Conservation (phyloP, 768 basidiomycete species). For the Leccinum subtestaceum region DNA sequence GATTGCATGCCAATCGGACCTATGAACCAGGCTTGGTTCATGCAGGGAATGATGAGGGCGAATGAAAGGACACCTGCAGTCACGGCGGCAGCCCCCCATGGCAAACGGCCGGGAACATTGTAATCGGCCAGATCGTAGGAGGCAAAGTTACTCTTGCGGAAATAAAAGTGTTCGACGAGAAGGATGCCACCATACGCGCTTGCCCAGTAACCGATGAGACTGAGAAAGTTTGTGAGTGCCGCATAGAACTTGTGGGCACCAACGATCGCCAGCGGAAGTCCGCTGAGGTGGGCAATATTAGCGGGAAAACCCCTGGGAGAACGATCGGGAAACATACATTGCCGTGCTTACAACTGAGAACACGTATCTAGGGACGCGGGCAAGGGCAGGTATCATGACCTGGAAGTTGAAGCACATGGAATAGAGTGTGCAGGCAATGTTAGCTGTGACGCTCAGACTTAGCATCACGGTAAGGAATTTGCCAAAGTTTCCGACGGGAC, state of each 20-base stretch:
- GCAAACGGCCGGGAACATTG: constrained; percentile 50
- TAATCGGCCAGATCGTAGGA: constrained; percentile 52
- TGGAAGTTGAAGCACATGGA: constrained; percentile 75
- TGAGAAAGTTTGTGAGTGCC: constrained; percentile 63
- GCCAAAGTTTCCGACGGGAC: constrained; percentile 61
- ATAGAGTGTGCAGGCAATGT: constrained; percentile 83
- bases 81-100: constrained; percentile 62
- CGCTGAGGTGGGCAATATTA: constrained; percentile 35
- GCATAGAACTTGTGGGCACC: constrained; percentile 64
- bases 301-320: neutral
- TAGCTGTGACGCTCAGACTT: constrained; percentile 73
- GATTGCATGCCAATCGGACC: constrained; percentile 63
- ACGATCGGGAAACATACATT: constrained; percentile 45
- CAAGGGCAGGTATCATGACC: constrained; percentile 57
- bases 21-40: constrained; percentile 68
- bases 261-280: constrained; percentile 68
- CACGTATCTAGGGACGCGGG: constrained; percentile 63
- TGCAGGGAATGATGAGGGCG: constrained; percentile 58
- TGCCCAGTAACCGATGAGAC: constrained; percentile 66
- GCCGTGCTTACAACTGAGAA: constrained; percentile 65
- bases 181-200: constrained; percentile 58
- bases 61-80: constrained; percentile 49
- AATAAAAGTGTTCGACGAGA: constrained; percentile 63
- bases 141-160: constrained; percentile 49
- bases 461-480: constrained; percentile 72